These are phyloP conservation scores for Sophora flavescens DNA, from an alignment of 306 rosid species.

Conservation along the genomic window DNA sequence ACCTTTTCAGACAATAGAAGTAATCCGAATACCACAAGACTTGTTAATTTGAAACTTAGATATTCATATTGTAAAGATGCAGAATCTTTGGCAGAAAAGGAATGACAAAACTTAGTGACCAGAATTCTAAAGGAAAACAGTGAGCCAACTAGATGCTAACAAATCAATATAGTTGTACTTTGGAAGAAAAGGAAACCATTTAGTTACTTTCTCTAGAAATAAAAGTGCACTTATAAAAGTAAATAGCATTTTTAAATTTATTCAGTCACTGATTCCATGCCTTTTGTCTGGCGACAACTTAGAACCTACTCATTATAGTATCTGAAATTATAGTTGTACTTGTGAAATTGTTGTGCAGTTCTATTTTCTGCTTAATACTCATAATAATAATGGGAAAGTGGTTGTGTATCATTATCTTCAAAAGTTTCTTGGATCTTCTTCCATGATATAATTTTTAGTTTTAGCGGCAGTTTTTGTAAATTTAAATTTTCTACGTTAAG, in stretches of 20 bases:
- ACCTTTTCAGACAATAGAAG: slow-evolving; percentile 29
- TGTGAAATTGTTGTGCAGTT: slow-evolving; percentile 32
- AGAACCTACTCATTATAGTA: slow-evolving; percentile 39
- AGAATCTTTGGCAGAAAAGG: slow-evolving; percentile 4
- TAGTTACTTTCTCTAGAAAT: slow-evolving; percentile 36
- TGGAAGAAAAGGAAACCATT: slow-evolving; percentile 29
- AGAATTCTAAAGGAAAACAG: slow-evolving; percentile 30
- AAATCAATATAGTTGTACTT: slow-evolving; percentile 23
- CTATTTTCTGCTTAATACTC: slow-evolving; percentile 33
- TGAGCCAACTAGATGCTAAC: slow-evolving; percentile 26
- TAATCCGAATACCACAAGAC: slow-evolving; percentile 23
- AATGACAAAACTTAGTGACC: slow-evolving; percentile 5
- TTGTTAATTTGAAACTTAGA: neutral
- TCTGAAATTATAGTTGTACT: slow-evolving; percentile 37
- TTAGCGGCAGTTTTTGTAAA: slow-evolving; percentile 4
- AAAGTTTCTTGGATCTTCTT: slow-evolving; percentile 34
- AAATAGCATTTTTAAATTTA: slow-evolving; percentile 27
- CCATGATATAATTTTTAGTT: neutral
- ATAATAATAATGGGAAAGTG: slow-evolving; percentile 8
- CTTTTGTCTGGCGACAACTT: slow-evolving; percentile 40
- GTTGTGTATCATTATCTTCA: neutral
- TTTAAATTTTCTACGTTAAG: slow-evolving; percentile 1
- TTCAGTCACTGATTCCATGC: slow-evolving; percentile 25
- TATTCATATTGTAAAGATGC: slow-evolving; percentile 14
- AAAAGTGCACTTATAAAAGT: slow-evolving; percentile 1